Evolutionary conservation across 208 protist species (phyloP), one percentile per base, ranked within the genome.

Genomic region (Lotmaria passim): DNA sequence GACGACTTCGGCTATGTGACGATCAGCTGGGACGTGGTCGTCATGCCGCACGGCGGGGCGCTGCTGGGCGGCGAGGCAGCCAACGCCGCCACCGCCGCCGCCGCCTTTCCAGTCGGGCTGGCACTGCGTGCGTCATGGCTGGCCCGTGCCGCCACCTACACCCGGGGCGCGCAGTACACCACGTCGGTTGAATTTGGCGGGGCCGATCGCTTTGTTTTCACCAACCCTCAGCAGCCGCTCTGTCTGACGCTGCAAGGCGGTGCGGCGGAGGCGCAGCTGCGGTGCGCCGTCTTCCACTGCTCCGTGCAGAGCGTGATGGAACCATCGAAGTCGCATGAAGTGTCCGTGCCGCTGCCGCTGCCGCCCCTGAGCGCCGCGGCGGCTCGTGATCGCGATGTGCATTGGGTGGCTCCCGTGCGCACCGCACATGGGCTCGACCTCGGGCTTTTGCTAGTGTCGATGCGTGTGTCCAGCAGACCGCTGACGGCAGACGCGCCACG

Each of bases 1-100:
- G 91, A 94, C 63, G 87, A 94, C 70, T 96, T 93, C 74, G 91
- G 91, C 30, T 94, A 85, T 66, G 73, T 94, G 11, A 83, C 68
- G 8, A 56, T 96, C 15, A 89, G 82, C 56, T 96, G 91, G 87
- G 47, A 80, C 11, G 87, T 94, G 0, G 55, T 61, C 2, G 64
- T 93, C 43, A 50, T 89, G 17, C 91, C 88, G 14, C 81, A 86
- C 47, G 91, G 91, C 21, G 91, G 91, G 5, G 87, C 78, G 3
- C 57, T 82, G n/a, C 50, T 63, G 28, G 65, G 62, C 23, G 23
- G 28, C 26, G 51, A 53, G 15, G 44, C 43, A 19, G 43, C 48
- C 12, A 30, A 30, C 24, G 28, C 39, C 39, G n/a, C 56, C 19
- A 21, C 31, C 12, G 21, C 38, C 4, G 7, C 46, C 21, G 52